Percentiles rank a stretch among this genome's conserved stretches.
Evolutionary conservation across 2,329 filamentous ascomycete genomes (phyloP).

Genomic region (Pseudogymnoascus sp.): DNA sequence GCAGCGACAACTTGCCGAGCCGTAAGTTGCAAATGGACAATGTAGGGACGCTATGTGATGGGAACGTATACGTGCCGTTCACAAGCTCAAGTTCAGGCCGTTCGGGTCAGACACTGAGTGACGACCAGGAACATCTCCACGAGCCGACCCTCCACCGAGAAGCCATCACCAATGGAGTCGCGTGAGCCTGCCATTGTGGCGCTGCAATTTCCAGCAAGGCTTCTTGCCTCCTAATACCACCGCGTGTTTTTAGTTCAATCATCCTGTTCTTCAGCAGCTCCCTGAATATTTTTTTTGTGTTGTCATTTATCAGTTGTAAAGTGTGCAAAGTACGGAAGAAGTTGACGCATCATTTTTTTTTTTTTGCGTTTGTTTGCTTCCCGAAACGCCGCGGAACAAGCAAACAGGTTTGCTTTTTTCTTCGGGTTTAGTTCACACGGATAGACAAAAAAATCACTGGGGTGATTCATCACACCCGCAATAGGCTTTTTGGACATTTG

Average conservation of each 20-base stretch:
- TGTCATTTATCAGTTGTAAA: constrained; percentile 5
- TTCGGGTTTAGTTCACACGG: background rate
- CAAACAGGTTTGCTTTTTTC: constrained; percentile 4
- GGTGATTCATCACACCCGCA: background rate
- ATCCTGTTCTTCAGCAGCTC: background rate
- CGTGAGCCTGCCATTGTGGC: background rate
- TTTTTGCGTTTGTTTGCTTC: constrained; percentile 1
- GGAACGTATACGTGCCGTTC: background rate
- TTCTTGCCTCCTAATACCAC: background rate
- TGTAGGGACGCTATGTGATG: background rate
- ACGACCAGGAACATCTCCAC: background rate
- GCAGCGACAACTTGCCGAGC: background rate
- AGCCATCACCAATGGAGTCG: background rate
- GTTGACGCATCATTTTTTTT: background rate
- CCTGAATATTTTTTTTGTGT: background rate
- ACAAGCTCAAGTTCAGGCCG: background rate
- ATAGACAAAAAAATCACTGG: background rate
- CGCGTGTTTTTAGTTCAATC: background rate
- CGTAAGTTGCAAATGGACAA: background rate
- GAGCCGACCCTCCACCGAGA: background rate
- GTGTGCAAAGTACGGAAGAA: background rate
- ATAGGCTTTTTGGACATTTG: background rate
- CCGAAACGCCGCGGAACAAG: background rate
- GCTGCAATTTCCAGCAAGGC: background rate
- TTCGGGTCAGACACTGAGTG: background rate